These are phyloP conservation scores for Spergularia bocconei DNA, from an alignment of 148 eudicot genomes.

Conservation along the genomic window DNA sequence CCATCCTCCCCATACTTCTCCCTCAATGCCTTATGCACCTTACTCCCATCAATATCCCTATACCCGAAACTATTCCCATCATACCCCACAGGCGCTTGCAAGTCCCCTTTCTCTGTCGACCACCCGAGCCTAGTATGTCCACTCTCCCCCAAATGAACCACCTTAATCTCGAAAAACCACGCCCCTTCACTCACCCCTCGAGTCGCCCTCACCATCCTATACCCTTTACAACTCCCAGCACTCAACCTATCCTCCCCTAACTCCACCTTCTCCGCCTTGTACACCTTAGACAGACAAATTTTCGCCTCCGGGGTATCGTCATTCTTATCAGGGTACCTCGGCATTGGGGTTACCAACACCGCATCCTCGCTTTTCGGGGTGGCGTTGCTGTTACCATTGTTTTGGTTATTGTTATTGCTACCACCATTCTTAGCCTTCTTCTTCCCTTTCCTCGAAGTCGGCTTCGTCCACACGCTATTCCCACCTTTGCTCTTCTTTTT, in stretches of 20 bases:
- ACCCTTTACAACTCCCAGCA: constrained; percentile 86
- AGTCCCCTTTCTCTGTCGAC: constrained; percentile 92
- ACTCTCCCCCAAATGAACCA: constrained; percentile 69
- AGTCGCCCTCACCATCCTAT: constrained; percentile 97
- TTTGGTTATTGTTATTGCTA: constrained; percentile 49
- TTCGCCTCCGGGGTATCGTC: constrained; percentile 60
- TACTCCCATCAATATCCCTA: constrained; percentile 94
- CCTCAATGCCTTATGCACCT: constrained; percentile 91
- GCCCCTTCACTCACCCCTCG: constrained; percentile 82
- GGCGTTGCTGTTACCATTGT: constrained; percentile 31
- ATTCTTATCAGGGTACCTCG: constrained; percentile 66
- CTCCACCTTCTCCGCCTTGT: constrained; percentile 94
- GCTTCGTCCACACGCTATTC: constrained; percentile 33
- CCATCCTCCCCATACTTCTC: constrained; percentile 88
- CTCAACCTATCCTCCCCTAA: constrained; percentile 76
- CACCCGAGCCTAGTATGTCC: constrained; percentile 95
- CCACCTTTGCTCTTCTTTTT: constrained; percentile 26
- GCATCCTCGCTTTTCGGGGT: constrained; percentile 40
- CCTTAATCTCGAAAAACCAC: constrained; percentile 88
- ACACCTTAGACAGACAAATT: constrained; percentile 71
- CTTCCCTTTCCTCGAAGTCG: constrained; percentile 35
- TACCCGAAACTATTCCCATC: constrained; percentile 90
- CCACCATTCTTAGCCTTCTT: constrained; percentile 44
- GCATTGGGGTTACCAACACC: constrained; percentile 61
- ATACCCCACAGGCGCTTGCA: constrained; percentile 97